Base-by-base conservation (phyloP, 2,329 filamentous ascomycete species). In the Hymenoscyphus fraxineus region DNA sequence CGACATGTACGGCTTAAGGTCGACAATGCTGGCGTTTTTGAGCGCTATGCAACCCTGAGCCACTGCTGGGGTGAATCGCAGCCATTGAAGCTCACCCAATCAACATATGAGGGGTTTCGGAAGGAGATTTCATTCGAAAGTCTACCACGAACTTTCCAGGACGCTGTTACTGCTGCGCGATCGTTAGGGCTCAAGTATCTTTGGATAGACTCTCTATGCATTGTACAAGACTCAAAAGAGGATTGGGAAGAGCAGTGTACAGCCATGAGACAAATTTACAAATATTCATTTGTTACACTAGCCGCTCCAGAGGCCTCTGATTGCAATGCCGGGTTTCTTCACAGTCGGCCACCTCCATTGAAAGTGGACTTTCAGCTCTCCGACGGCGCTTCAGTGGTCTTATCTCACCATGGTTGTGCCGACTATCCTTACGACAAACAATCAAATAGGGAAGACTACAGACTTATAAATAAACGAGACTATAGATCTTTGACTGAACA, bases 191-290 rank as follows among this genome's bases (percentile, higher is more conserved):
- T 27, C 22, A 27, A 27, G 44, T 51, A 51, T 16, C 44, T 51
- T 51, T 51, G 3, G 44, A 51, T 51, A 51, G 44, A 51, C n/a
- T 51, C 44, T 51, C 44, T 51, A n/a, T 51, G 44, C 44, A 51
- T 51, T 22, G n/a, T 51, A 51, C 44, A 51, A 22, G 44, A 16
- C 44, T n/a, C 15, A 15, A 51, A 51, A 22, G 6, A 7, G 15
- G 44, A 51, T 16, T 51, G 44, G 44, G 44, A 51, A 51, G 44
- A 51, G 16, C 44, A 51, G n/a, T 51, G 44, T 51, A 51, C 44
- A 12, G 16, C 15, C 12, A 51, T 51, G 44, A 51, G 44, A 51
- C 44, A 22, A 2, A 51, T 51, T 22, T n/a, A 51, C 16, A 51
- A 51, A n/a, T 10, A 51, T 51, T 51, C 44, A 1, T 51, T 51